Base-by-base conservation (phyloP, 768 basidiomycete genomes). In the Suillus clintonianus region DNA sequence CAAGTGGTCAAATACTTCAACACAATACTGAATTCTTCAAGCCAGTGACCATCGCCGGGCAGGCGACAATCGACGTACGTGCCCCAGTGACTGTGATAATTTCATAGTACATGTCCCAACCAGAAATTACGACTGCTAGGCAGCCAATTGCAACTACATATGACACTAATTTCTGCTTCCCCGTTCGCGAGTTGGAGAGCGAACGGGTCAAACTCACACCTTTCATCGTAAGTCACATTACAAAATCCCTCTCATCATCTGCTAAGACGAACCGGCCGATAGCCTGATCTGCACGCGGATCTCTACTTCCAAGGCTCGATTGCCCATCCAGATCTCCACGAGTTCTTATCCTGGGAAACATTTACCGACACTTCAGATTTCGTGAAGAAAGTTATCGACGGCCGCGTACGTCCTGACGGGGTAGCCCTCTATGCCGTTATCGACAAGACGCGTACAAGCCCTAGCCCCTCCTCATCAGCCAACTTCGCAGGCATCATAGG, bases 401-500 rank as follows among this genome's bases (percentile, higher is more conserved):
- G 65, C 14, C 72, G 74, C 32, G 76, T 86, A 42, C 74, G 69
- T 2, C 68, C 75, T 4, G 71, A 82, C 54, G 69, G 70, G 41
- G 59, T 63, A 8, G 60, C 82, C 14, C 72, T 86, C n/a, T 87
- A 85, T 66, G 82, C 81, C 42, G 75, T 89, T 43, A 80, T 83
- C 68, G 85, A 89, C 72, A 85, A 83, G 65, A 81, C 81, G 0
- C 72, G 69, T 11, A 64, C 51, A 48, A 37, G 64, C 30, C 7
- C 41, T 5, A 51, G 9, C 7, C 27, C 10, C 42, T 50, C 17
- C 15, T 60, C 66, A 10, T 42, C 61, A 11, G 37, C 10, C 37
- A 37, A 68, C 24, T 68, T 89, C 17, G 88, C 88, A 5, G 89
- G 86, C 0, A 74, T 79, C 9, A 80, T 89, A 8, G 86, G 82